Base-by-base conservation (phyloP, 257 asterid species). In the Solanum sejunctum region DNA sequence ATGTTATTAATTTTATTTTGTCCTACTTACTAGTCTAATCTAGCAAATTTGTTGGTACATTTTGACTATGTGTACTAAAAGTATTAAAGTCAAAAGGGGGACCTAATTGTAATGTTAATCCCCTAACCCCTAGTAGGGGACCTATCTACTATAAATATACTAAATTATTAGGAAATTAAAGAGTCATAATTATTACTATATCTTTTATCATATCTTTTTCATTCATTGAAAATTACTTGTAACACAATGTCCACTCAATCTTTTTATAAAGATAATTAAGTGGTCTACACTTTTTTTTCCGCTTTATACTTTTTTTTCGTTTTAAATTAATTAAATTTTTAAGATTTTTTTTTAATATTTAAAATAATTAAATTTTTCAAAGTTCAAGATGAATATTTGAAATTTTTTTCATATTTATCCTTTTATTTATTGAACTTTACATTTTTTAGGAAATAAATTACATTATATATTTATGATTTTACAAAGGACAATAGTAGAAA, bases 61-160 rank as follows among this genome's bases (percentile, higher is more conserved):
- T 61, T 26, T 52, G 61, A 15, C 16, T 77, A 6, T 51, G 15
- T 77, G 10, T 15, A 26, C 82, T 39, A 39, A 39, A 81, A 11
- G 36, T 45, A 73, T 21, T 81, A 45, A 21, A 81, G 69, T 81
- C 70, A 81, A 81, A 66, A 54, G 32, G 17, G 86, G 85, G 86
- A 80, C 64, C 80, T 81, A 55, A 64, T 67, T 32, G 84, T 58
- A 41, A 72, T 49, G 67, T 56, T 80, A 84, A 49, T 32, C 56
- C n/a, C 72, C 39, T 23, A 55, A 55, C 47, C n/a, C 72, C 39
- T 52, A 67, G 43, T 85, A 80, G 89, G 87, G 87, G 89, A 87
- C 89, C 87, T 80, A 21, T 84, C 82, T 79, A 83, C 78, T 64
- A 60, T 23, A 66, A 61, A 36, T 36, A 36, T 36, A 36, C 4